Conservation (phyloP, 768 basidiomycete species). For the Boletus subcaerulescens region DNA sequence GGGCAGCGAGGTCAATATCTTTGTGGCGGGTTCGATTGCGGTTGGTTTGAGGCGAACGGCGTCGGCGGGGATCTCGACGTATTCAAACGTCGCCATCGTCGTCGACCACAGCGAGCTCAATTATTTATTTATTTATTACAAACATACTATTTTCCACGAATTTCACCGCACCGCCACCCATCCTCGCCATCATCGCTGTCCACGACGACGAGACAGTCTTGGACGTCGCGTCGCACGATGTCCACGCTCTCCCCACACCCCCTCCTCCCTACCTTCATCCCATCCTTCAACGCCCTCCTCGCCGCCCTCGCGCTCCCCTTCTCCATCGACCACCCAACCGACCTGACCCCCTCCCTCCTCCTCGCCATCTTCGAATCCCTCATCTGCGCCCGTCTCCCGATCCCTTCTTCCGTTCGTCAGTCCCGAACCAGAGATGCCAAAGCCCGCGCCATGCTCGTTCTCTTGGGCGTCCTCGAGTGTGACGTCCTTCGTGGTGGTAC, state of each 20-base stretch:
- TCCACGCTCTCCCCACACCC: conserved; percentile 10
- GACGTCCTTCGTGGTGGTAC: conserved; percentile 60
- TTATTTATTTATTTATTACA: background rate
- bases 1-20: conserved; percentile 42
- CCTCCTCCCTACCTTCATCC: conserved; percentile 17
- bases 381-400: conserved; percentile 51
- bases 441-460: conserved; percentile 67
- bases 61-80: conserved; percentile 40
- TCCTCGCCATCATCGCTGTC: background rate
- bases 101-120: background rate
- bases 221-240: conserved; percentile 9
- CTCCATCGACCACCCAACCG: conserved; percentile 46
- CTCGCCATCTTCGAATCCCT: conserved; percentile 68
- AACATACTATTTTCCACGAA: background rate
- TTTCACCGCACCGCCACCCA: conserved; percentile 14
- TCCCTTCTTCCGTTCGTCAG: conserved; percentile 34
- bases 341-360: conserved; percentile 71
- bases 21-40: conserved; percentile 37
- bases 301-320: conserved; percentile 44
- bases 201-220: conserved; percentile 4
- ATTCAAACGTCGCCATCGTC: conserved; percentile 36
- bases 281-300: conserved; percentile 47
- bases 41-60: conserved; percentile 34
- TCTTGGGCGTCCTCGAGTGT: conserved; percentile 68
- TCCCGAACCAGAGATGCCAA: conserved; percentile 40